A percentile compares a stretch with the other conserved stretches of the same genome.
These are phyloP conservation scores for Digitaria exilis DNA, from an alignment of 202 grass and related monocot species.

Conservation along the genomic window DNA sequence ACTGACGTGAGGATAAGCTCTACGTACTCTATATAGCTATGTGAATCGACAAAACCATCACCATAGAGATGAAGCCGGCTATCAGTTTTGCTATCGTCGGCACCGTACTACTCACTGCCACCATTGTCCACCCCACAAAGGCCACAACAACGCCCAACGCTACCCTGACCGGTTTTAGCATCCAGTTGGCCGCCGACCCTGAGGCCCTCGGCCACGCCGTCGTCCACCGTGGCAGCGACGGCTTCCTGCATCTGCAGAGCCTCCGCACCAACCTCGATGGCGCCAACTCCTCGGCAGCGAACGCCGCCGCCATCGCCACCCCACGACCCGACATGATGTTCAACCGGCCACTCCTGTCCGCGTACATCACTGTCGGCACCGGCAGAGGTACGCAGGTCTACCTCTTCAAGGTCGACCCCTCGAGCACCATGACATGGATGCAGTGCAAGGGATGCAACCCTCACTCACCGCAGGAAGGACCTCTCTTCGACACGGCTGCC, in stretches of 20 bases:
- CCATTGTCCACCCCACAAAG: too few species aligned
- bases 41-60: background rate
- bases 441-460: background rate
- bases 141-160: too few species aligned
- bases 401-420: background rate
- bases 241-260: too few species aligned
- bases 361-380: background rate
- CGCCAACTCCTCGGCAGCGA: background rate
- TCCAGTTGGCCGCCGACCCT: too few species aligned
- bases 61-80: background rate
- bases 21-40: background rate
- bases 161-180: too few species aligned
- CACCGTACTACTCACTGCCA: too few species aligned
- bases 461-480: background rate
- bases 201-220: too few species aligned
- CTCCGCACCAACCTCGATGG: too few species aligned
- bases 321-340: background rate
- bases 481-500: background rate
- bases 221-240: background rate
- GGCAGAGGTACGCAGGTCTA: background rate
- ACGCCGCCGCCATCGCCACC: background rate
- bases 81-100: too few species aligned
- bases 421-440: background rate
- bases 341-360: background rate
- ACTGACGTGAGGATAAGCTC: background rate